Percentiles rank a stretch among this genome's conserved stretches.
Conservation (phyloP, 2,329 filamentous ascomycete species). For the Rutstroemia sp. region DNA sequence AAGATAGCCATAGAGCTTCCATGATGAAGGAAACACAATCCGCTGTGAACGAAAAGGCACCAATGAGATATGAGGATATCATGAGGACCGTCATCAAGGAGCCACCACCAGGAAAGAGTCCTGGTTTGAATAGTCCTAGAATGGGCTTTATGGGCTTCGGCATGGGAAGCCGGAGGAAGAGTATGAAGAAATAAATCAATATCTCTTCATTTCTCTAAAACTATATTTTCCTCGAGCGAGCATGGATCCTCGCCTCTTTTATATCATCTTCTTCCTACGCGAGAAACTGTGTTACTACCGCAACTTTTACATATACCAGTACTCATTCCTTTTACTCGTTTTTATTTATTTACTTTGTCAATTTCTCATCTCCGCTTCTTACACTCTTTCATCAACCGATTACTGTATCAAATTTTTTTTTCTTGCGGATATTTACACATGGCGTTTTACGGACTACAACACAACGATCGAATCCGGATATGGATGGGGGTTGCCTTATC, state of each 20-base stretch:
- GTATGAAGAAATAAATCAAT: slow-evolving; percentile 9
- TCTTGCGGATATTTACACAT: too few species aligned
- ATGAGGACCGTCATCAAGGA: slow-evolving; percentile 13
- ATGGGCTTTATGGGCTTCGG: slow-evolving; percentile 3
- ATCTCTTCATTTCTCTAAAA: not conserved
- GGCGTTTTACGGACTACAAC: too few species aligned
- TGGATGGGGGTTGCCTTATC: too few species aligned
- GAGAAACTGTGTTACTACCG: too few species aligned
- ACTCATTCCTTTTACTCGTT: too few species aligned
- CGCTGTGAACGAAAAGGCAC: slow-evolving; percentile 3
- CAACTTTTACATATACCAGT: too few species aligned
- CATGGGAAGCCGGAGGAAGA: slow-evolving; percentile 16
- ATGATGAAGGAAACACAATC: not conserved
- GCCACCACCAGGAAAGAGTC: slow-evolving; percentile 12
- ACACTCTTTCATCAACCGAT: too few species aligned
- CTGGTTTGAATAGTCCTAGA: not conserved
- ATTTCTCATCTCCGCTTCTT: too few species aligned
- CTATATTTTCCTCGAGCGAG: not conserved
- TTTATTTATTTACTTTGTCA: not conserved
- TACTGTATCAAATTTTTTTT: too few species aligned
- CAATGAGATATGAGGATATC: slow-evolving; percentile 19
- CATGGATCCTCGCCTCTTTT: not conserved
- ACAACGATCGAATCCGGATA: too few species aligned
- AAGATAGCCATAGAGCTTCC: not conserved
- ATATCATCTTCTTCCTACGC: not conserved